Evolutionary conservation across 1,284 basidiomycete species (phyloP).

Genomic region (Trametes versicolor): DNA sequence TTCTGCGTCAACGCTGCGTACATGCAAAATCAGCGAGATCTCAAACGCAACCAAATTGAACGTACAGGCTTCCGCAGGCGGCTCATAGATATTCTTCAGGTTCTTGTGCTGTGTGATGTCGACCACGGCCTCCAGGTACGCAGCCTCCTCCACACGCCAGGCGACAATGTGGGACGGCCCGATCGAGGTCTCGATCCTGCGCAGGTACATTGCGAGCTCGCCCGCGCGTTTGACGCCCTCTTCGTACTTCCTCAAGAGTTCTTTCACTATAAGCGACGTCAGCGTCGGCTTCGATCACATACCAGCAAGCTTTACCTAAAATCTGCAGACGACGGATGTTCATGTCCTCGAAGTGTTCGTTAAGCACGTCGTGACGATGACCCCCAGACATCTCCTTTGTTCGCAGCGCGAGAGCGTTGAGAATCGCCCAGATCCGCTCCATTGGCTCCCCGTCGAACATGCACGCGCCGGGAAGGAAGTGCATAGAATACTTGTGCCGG

Average conservation of each 20-base stretch:
- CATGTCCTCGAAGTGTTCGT: constrained; percentile 26
- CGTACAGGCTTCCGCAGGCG: background rate
- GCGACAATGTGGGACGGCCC: background rate
- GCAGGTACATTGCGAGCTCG: background rate
- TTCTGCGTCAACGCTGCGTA: background rate
- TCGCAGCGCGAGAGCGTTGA: constrained; percentile 24
- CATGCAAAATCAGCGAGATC: background rate
- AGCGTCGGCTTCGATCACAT: background rate
- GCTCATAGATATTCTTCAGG: constrained; percentile 14
- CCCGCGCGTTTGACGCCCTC: background rate
- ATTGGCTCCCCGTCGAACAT: constrained; percentile 35
- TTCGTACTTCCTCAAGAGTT: background rate
- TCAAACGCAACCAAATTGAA: background rate
- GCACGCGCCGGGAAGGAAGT: constrained; percentile 29
- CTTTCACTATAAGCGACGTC: background rate
- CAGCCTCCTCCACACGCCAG: background rate
- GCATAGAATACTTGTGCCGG: constrained; percentile 31
- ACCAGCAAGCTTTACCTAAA: background rate
- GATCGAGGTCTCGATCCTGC: background rate
- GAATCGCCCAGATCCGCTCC: constrained; percentile 34
- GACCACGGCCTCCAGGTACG: background rate
- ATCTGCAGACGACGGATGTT: background rate
- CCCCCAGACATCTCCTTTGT: constrained; percentile 37
- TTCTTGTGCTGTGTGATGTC: constrained; percentile 10
- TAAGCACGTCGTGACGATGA: constrained; percentile 36